Conservation (phyloP, 768 basidiomycete species). For the Hirschioporus abietinus region DNA sequence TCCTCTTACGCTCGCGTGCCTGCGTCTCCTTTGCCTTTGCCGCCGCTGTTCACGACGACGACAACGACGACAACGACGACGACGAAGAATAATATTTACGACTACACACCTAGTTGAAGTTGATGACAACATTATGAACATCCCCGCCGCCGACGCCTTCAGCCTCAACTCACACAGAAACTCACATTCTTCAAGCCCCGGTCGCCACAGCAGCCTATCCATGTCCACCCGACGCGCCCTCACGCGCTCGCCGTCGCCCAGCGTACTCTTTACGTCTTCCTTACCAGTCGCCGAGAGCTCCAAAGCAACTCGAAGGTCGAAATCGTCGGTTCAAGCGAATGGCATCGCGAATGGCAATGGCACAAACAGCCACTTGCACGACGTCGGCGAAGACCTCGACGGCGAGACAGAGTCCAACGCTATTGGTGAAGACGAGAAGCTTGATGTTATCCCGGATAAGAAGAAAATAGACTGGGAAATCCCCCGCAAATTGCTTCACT, state of each 20-base stretch:
- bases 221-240: not conserved
- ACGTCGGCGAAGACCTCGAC: conserved; percentile 19
- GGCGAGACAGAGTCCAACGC: conserved; percentile 17
- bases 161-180: conserved; percentile 15
- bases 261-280: conserved; percentile 36
- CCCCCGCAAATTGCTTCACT: conserved; percentile 82
- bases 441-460: conserved; percentile 20
- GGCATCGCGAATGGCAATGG: conserved; percentile 27
- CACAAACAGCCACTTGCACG: conserved; percentile 19
- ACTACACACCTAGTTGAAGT: not conserved
- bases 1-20: too few relatives aligned
- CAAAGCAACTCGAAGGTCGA: conserved; percentile 31
- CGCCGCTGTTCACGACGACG: not conserved
- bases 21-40: not conserved
- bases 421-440: conserved; percentile 21
- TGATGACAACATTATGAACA: conserved; percentile 20
- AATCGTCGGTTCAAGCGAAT: conserved; percentile 39
- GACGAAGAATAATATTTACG: not conserved
- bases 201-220: conserved; percentile 8
- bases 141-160: conserved; percentile 23
- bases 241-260: conserved; percentile 43
- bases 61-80: not conserved
- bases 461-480: conserved; percentile 78
- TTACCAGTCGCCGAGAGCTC: conserved; percentile 22
- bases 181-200: not conserved